These are phyloP conservation scores for Crithidia sp. DNA, from an alignment of 208 protist genomes.

Conservation along the genomic window DNA sequence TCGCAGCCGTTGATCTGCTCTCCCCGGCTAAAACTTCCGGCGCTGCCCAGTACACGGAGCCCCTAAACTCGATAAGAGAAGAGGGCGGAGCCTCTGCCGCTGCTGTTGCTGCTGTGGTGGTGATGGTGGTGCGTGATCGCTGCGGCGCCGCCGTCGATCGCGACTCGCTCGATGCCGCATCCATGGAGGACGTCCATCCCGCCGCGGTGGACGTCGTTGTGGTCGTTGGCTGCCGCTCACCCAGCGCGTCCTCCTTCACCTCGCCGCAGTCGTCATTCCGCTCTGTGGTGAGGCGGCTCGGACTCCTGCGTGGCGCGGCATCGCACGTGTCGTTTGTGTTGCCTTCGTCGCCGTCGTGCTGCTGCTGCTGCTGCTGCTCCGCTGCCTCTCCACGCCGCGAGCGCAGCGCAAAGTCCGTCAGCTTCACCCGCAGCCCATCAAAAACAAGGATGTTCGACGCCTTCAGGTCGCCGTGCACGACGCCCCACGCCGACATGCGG, in stretches of 20 bases:
- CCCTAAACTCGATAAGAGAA: constrained; percentile 43
- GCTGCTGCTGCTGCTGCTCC: not conserved
- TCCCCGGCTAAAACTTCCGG: constrained; percentile 69
- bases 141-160: not conserved
- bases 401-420: constrained; percentile 90
- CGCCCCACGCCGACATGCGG: constrained; percentile 28
- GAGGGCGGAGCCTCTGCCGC: not conserved
- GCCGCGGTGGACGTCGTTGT: not conserved
- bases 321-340: not conserved
- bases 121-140: not conserved
- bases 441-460: constrained; percentile 84
- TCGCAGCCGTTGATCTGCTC: constrained; percentile 35
- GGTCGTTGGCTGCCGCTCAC: not conserved
- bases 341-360: constrained; percentile 4
- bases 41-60: constrained; percentile 89
- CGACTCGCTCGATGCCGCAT: not conserved
- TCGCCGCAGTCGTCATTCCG: not conserved
- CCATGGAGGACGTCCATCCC: not conserved
- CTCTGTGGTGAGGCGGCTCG: no score
- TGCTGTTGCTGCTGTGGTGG: not conserved
- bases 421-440: constrained; percentile 68
- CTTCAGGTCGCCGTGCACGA: constrained; percentile 92
- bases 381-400: constrained; percentile 2
- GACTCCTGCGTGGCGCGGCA: no score
- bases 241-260: not conserved